phyloP scores from a whole-genome alignment of 2,329 filamentous ascomycete species.

The Fusarium nodosum region DNA sequence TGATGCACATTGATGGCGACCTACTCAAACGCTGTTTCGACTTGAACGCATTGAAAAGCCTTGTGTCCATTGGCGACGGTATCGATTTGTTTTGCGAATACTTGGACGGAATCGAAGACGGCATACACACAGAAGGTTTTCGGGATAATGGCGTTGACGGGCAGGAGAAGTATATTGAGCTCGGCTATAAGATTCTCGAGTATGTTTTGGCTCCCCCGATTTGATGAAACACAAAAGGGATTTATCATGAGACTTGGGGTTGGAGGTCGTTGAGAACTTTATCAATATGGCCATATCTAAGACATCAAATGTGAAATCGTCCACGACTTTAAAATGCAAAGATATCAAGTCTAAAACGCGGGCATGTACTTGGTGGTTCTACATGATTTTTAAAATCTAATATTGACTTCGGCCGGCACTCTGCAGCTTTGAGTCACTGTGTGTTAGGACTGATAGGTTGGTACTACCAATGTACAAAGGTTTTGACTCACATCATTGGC shows the following conservation, averaged over 20 bases:
- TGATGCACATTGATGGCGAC: conserved; percentile 77
- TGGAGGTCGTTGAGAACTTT: not conserved
- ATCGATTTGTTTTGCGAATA: conserved; percentile 62
- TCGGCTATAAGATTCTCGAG: conserved; percentile 68
- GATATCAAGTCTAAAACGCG: not conserved
- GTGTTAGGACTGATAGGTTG: no score
- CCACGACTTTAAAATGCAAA: not conserved
- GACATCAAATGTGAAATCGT: not conserved
- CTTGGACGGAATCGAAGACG: conserved; percentile 64
- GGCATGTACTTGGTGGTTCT: not conserved
- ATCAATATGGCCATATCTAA: not conserved
- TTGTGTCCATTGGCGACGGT: conserved; percentile 55
- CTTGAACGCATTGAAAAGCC: conserved; percentile 59
- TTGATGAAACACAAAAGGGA: conserved; percentile 46
- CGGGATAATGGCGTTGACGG: conserved; percentile 43
- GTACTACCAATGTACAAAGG: no score
- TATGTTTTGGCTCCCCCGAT: conserved; percentile 66
- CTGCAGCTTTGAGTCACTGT: no score
- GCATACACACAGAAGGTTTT: conserved; percentile 56
- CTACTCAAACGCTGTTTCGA: conserved; percentile 69
- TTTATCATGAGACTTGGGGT: not conserved
- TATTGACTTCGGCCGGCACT: no score
- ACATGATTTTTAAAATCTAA: no score
- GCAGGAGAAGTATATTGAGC: conserved; percentile 57
- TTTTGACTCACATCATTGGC: conserved; percentile 7